phyloP scores from a whole-genome alignment of 768 basidiomycete species.

The Russula ochroleuca region DNA sequence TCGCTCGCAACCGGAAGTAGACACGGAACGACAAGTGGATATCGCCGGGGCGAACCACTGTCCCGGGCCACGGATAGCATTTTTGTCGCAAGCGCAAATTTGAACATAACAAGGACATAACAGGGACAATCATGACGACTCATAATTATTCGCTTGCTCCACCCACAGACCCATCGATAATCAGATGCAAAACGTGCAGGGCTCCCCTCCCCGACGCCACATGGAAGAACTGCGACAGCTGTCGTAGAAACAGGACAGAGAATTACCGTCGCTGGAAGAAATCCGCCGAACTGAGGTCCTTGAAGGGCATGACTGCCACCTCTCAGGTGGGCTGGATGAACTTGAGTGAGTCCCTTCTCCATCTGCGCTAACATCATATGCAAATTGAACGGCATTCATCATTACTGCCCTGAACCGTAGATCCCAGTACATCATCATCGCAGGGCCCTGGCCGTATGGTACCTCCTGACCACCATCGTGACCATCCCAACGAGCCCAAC shows the following conservation, averaged over 20 bases:
- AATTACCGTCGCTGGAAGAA: not conserved
- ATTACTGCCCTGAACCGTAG: not conserved
- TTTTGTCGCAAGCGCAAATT: too few relatives aligned
- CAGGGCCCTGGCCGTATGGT: not conserved
- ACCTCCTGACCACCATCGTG: not conserved
- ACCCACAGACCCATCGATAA: not conserved
- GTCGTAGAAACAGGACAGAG: conserved; percentile 9
- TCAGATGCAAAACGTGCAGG: conserved; percentile 6
- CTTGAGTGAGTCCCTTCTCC: not conserved
- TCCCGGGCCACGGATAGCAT: too few relatives aligned
- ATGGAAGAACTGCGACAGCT: conserved; percentile 12
- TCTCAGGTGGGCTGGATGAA: not conserved
- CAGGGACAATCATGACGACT: too few relatives aligned
- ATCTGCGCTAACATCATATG: not conserved
- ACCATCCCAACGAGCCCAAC: not conserved
- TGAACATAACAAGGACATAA: too few relatives aligned
- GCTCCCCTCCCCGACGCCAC: not conserved
- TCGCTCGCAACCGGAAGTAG: not conserved
- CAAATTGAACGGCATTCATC: not conserved
- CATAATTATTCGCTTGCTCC: not conserved
- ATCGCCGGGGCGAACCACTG: not conserved
- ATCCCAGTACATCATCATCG: not conserved
- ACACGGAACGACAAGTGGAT: not conserved
- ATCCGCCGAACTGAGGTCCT: not conserved
- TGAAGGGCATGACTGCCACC: not conserved